A percentile compares a stretch with the other conserved stretches of the same genome.
phyloP scores from a whole-genome alignment of 164 flowering plant genomes.

The Kalanchoe fedtschenkoi region DNA sequence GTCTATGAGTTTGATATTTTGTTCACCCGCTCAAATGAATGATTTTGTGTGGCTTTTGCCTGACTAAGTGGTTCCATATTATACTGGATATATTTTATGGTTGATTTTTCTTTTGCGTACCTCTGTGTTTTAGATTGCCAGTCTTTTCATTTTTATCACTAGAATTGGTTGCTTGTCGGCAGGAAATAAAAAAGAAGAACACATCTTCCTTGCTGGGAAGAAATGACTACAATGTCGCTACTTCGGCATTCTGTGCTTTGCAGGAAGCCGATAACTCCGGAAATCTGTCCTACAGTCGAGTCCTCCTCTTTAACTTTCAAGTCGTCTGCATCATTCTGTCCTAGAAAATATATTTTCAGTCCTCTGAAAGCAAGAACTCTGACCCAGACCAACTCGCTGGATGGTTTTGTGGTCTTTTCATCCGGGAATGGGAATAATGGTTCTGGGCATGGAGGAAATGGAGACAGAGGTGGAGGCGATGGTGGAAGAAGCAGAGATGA shows the following conservation, averaged over 20 bases:
- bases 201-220: neutral
- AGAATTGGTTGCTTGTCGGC: neutral
- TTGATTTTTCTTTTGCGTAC: too few relatives aligned
- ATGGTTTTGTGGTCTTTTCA: neutral
- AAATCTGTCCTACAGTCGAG: neutral
- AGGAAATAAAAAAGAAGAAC: neutral
- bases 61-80: too few relatives aligned
- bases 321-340: neutral
- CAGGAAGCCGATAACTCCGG: neutral
- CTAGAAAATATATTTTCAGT: neutral
- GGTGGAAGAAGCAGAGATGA: constrained; percentile 13
- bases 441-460: constrained; percentile 9
- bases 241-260: neutral
- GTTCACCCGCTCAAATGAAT: too few relatives aligned
- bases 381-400: neutral
- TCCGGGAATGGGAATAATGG: constrained; percentile 7
- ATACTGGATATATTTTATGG: too few relatives aligned
- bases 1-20: too few relatives aligned
- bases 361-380: neutral
- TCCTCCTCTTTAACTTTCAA: neutral
- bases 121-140: neutral
- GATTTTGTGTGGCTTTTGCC: too few relatives aligned
- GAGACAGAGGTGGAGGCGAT: constrained; percentile 8
- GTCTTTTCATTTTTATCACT: neutral
- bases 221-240: constrained; percentile 1